Evolutionary conservation across 768 basidiomycete species (phyloP), one percentile per base, ranked within the genome.

Genomic region (Collybia nuda): DNA sequence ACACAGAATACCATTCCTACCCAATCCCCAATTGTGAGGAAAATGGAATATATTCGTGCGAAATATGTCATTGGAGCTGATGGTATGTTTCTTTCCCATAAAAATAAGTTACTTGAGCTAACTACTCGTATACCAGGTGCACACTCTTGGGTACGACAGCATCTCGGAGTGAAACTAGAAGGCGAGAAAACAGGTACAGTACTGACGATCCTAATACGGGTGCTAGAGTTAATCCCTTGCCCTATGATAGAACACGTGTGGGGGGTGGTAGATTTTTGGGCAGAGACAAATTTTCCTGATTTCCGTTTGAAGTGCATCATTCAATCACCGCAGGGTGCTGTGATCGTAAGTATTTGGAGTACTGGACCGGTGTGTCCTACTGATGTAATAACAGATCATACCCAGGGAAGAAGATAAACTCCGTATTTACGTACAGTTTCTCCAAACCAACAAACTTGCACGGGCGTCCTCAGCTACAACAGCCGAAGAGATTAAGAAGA

Each of bases 11-110:
- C 28, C 28, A 11, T 28, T 5, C 6, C 5, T 11, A 11, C 11
- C 11, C 28, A 28, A 28, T 11, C 28, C 11, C 28, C 11, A 11
- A 28, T 28, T 11, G 11, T 11, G 11, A 28, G 28, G 11, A 5
- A 11, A 11, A 5, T 28, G 28, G 28, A 28, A 28, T 28, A 28
- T 11, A 49, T 63, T 11, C 42, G 47, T 6, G 56, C 62, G 6
- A 60, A 58, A 43, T 63, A 60, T 45, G 44, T 63, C 0, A 54
- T 63, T 21, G 62, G 62, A 11, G 53, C 52, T 24, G 62, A 63
- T 44, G 62, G 62, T 58, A 38, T n/a, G 46, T 23, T 12, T 32
- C 1, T 37, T 45, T 17, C 21, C 28, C n/a, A n/a, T n/a, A n/a
- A n/a, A n/a, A n/a, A 28, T 28, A 28, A 5, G 5, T 28, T 11